Evolutionary conservation across 768 basidiomycete genomes (phyloP).

Genomic region (Zangia roseola): DNA sequence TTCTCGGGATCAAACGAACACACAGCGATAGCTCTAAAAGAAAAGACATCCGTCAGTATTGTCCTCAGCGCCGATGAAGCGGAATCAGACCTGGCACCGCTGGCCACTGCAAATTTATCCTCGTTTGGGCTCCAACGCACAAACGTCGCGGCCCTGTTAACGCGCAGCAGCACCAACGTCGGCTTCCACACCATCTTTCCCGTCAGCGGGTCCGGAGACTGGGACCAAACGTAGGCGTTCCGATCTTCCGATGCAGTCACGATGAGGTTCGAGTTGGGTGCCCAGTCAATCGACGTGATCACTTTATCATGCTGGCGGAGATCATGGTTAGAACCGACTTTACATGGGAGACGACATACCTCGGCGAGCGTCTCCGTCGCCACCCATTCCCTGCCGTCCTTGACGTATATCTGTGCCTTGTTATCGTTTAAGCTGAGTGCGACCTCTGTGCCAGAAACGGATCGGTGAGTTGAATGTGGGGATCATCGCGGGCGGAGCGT

Average conservation of each 20-base stretch:
- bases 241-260: slow-evolving; percentile 99
- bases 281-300: slow-evolving; percentile 99
- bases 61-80: background rate
- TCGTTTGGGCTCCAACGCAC: slow-evolving; percentile 97
- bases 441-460: slow-evolving; percentile 56
- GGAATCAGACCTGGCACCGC: slow-evolving; percentile 75
- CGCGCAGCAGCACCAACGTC: slow-evolving; percentile 89
- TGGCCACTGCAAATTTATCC: slow-evolving; percentile 98
- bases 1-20: slow-evolving; percentile 97
- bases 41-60: background rate
- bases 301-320: slow-evolving; percentile 90
- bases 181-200: slow-evolving; percentile 87
- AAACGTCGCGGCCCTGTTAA: slow-evolving; percentile 94
- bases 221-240: slow-evolving; percentile 98
- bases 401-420: slow-evolving; percentile 79
- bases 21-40: slow-evolving; percentile 80
- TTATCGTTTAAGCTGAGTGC: slow-evolving; percentile 89
- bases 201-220: slow-evolving; percentile 68
- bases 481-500: slow-evolving; percentile 33
- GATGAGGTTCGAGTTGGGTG: slow-evolving; percentile 92
- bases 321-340: no score
- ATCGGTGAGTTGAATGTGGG: slow-evolving; percentile 1
- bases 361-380: slow-evolving; percentile 78
- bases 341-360: slow-evolving; percentile 47
- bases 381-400: slow-evolving; percentile 66